A percentile compares a stretch with the other conserved stretches of the same genome.
Conservation (phyloP, 768 basidiomycete genomes). For the Tylopilus cervinicoccineus region DNA sequence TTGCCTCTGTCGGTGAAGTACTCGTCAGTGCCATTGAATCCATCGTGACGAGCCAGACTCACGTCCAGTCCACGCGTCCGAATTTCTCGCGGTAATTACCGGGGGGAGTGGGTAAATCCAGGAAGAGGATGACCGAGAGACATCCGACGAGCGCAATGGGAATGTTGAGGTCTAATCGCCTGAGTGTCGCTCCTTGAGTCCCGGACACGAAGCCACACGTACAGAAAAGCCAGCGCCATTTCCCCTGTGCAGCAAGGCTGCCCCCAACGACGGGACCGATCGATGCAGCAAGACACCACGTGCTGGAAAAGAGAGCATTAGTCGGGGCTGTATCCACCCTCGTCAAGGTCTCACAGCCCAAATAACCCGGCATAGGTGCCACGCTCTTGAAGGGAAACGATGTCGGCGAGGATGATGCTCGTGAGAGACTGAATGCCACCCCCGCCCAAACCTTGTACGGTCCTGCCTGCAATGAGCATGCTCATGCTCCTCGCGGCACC, state of each 20-base stretch:
- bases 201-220: background rate
- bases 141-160: slow-evolving; percentile 30
- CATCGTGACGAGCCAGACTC: background rate
- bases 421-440: slow-evolving; percentile 34
- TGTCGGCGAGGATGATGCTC: slow-evolving; percentile 40
- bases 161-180: slow-evolving; percentile 35
- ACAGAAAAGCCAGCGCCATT: slow-evolving; percentile 46
- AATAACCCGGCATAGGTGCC: slow-evolving; percentile 33
- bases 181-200: background rate
- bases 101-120: slow-evolving; percentile 33
- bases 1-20: slow-evolving; percentile 30
- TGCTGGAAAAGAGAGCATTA: slow-evolving; percentile 11
- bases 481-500: slow-evolving; percentile 24
- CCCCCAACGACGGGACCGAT: slow-evolving; percentile 36
- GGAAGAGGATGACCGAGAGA: slow-evolving; percentile 21
- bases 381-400: slow-evolving; percentile 41
- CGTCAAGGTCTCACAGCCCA: slow-evolving; percentile 9
- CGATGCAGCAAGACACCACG: slow-evolving; percentile 32
- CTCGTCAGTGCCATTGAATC: background rate
- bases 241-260: slow-evolving; percentile 28
- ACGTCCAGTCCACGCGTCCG: slow-evolving; percentile 38
- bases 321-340: background rate
- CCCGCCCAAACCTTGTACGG: slow-evolving; percentile 34
- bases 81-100: slow-evolving; percentile 33
- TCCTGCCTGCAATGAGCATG: slow-evolving; percentile 23